Percentiles rank a stretch among this genome's conserved stretches.
Conservation (phyloP, 768 basidiomycete species). For the Tricholoma sp. region DNA sequence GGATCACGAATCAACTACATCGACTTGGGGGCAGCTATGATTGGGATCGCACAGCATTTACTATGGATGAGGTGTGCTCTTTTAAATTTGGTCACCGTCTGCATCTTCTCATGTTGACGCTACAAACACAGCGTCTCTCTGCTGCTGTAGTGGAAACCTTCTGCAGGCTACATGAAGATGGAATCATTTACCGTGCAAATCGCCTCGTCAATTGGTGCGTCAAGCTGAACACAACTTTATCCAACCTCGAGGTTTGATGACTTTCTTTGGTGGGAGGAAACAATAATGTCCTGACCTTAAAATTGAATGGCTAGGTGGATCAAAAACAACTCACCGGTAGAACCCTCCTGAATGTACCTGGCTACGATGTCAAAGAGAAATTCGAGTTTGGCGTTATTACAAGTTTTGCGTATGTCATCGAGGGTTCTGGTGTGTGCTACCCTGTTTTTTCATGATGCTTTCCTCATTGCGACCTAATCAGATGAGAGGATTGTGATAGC, state of each 20-base stretch:
- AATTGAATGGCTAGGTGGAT: conserved; percentile 58
- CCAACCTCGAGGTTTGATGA: conserved; percentile 82
- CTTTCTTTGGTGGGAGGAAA: background rate
- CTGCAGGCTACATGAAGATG: conserved; percentile 86
- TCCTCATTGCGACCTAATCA: conserved; percentile 16
- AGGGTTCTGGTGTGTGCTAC: conserved; percentile 61
- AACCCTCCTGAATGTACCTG: conserved; percentile 85
- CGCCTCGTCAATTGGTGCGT: conserved; percentile 99
- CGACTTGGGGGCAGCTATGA: conserved; percentile 92
- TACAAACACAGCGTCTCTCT: conserved; percentile 51
- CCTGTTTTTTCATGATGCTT: background rate
- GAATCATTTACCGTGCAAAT: conserved; percentile 91
- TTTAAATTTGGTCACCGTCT: background rate
- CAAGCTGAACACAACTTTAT: conserved; percentile 89
- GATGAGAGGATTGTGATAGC: conserved; percentile 92
- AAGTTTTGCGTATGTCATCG: conserved; percentile 92
- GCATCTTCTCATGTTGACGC: background rate
- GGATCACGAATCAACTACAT: conserved; percentile 85
- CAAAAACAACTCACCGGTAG: conserved; percentile 84
- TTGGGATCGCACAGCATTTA: conserved; percentile 93
- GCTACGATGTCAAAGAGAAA: conserved; percentile 91
- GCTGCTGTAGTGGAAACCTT: conserved; percentile 91
- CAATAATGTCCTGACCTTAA: background rate
- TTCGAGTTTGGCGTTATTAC: conserved; percentile 97
- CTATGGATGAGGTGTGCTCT: conserved; percentile 76